phyloP scores from a whole-genome alignment of 306 rosid genomes.

The Medicago arabica region DNA sequence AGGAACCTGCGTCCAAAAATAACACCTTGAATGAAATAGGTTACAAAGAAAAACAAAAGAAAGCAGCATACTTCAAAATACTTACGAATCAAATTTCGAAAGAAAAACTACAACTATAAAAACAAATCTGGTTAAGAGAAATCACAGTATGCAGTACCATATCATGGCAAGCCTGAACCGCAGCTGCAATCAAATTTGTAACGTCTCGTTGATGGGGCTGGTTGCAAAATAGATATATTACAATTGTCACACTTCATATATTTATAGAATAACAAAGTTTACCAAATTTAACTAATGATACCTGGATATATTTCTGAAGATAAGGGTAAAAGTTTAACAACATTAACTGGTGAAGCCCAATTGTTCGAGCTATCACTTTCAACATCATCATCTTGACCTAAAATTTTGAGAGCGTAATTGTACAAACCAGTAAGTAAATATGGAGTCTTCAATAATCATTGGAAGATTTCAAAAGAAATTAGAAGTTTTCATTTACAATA shows the following conservation, averaged over 20 bases:
- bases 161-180: constrained; percentile 94
- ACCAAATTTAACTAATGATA: constrained; percentile 42
- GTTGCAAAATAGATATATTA: constrained; percentile 46
- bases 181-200: constrained; percentile 83
- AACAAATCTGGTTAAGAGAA: constrained; percentile 22
- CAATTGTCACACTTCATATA: constrained; percentile 37
- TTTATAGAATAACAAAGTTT: constrained; percentile 36
- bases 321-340: constrained; percentile 70
- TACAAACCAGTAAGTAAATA: constrained; percentile 43
- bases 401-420: constrained; percentile 37
- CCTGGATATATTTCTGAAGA: constrained; percentile 81
- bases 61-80: constrained; percentile 14
- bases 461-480: constrained; percentile 19
- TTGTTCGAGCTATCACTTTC: constrained; percentile 82
- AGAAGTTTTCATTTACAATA: background rate
- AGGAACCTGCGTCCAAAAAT: constrained; percentile 69
- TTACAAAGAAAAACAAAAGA: constrained; percentile 11
- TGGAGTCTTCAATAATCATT: constrained; percentile 13
- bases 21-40: constrained; percentile 32
- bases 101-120: constrained; percentile 28
- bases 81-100: constrained; percentile 12
- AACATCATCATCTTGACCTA: constrained; percentile 92
- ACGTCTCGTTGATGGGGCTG: constrained; percentile 93
- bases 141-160: constrained; percentile 58
- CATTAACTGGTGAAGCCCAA: constrained; percentile 85